phyloP scores from a whole-genome alignment of 2,329 filamentous ascomycete species.

The Trichoderma lentiforme region DNA sequence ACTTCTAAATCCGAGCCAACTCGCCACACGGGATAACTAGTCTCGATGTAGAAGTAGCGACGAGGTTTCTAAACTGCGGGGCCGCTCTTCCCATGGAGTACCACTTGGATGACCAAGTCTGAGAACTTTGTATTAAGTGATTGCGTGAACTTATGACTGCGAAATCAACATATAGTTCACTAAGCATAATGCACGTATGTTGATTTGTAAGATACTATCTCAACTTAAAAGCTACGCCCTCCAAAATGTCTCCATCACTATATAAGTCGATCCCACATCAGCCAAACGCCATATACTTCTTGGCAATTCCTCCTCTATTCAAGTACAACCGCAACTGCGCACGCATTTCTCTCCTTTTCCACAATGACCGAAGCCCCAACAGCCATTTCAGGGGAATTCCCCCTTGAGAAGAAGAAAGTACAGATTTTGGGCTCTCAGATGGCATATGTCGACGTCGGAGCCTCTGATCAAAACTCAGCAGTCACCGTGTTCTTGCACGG shows the following conservation, averaged over 20 bases:
- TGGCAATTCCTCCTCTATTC: neutral
- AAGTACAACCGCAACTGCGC: neutral
- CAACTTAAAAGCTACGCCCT: neutral
- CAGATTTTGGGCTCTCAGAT: neutral
- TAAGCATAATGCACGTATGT: neutral
- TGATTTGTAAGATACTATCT: neutral
- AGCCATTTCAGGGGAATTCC: neutral
- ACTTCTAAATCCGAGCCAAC: neutral
- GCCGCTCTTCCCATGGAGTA: neutral
- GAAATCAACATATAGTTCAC: neutral
- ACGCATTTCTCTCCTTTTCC: neutral
- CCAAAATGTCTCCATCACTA: neutral
- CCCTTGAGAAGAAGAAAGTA: neutral
- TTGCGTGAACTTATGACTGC: neutral
- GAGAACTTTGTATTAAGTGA: neutral
- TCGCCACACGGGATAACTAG: neutral
- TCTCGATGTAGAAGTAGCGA: neutral
- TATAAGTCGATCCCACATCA: neutral
- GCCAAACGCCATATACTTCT: neutral
- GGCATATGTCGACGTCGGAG: neutral
- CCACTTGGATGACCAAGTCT: neutral
- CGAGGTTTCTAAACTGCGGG: neutral
- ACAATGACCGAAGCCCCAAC: neutral
- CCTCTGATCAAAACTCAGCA: neutral
- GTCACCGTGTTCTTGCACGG: neutral